Conservation (phyloP, 345 rosid species). For the Eucalyptus shirleyi region DNA sequence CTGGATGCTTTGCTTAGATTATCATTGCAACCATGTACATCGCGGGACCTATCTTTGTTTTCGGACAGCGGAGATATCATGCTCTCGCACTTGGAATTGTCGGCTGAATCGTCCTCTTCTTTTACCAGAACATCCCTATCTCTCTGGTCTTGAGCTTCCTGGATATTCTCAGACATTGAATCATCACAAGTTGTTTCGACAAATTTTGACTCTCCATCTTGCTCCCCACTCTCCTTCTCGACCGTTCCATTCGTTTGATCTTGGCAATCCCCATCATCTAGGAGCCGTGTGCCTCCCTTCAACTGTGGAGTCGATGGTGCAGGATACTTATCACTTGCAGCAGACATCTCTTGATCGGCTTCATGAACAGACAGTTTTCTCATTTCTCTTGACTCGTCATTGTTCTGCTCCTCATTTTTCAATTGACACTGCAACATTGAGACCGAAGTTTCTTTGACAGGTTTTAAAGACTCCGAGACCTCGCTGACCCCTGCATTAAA, state of each 20-base stretch:
- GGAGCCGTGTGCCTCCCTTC: conserved; percentile 37
- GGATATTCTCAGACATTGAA: conserved; percentile 16
- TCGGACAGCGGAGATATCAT: background rate
- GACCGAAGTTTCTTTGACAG: conserved; percentile 58
- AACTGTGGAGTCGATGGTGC: conserved; percentile 88
- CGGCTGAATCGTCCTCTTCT: conserved; percentile 35
- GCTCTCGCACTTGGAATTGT: conserved; percentile 14
- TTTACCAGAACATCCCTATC: conserved; percentile 8
- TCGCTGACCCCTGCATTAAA: conserved; percentile 48
- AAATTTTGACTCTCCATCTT: conserved; percentile 74
- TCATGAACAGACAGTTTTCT: conserved; percentile 19
- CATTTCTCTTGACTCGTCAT: conserved; percentile 3
- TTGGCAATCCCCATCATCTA: conserved; percentile 62
- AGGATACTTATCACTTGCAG: conserved; percentile 39
- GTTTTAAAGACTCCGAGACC: conserved; percentile 48
- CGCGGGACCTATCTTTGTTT: conserved; percentile 9
- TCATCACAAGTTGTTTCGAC: conserved; percentile 63
- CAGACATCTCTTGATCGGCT: conserved; percentile 16
- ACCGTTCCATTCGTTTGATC: conserved; percentile 39
- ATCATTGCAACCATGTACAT: conserved; percentile 3
- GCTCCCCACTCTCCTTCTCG: conserved; percentile 49
- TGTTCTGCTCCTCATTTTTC: conserved; percentile 12
- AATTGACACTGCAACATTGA: conserved; percentile 39
- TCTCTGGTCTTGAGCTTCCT: conserved; percentile 4
- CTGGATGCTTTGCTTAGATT: conserved; percentile 18